phyloP scores from a whole-genome alignment of 2,329 filamentous ascomycete species.

The Alternaria alternata region DNA sequence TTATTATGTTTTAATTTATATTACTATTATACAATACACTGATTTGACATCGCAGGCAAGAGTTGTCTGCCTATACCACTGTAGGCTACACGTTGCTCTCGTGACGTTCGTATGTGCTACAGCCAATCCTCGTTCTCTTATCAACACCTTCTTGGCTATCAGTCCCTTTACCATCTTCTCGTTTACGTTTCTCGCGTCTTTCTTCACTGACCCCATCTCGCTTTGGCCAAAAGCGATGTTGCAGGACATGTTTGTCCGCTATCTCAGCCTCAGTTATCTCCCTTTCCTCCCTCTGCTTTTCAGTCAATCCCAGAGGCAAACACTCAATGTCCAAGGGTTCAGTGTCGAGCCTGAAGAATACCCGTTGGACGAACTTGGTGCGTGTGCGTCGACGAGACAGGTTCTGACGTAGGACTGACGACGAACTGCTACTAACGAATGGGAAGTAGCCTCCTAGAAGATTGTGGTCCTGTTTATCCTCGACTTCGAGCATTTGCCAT shows the following conservation, averaged over 20 bases:
- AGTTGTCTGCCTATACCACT: too few species aligned
- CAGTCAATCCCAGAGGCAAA: conserved; percentile 10
- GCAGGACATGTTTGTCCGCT: conserved; percentile 6
- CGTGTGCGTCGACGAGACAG: conserved; percentile 30
- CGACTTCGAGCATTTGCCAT: conserved; percentile 45
- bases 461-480: conserved; percentile 28
- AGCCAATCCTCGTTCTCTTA: neutral
- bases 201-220: conserved; percentile 2
- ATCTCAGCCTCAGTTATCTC: conserved; percentile 37
- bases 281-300: conserved; percentile 32
- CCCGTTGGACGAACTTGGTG: conserved; percentile 42
- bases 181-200: neutral
- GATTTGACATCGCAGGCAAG: too few species aligned
- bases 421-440: conserved; percentile 11
- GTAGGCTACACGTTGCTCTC: too few species aligned
- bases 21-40: too few species aligned
- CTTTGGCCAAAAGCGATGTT: conserved; percentile 40
- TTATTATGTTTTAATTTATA: too few species aligned
- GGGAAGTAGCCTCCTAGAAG: conserved; percentile 31
- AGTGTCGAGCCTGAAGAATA: conserved; percentile 44
- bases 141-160: neutral
- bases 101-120: too few species aligned
- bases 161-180: neutral
- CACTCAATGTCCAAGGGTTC: conserved; percentile 24
- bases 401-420: conserved; percentile 23